Percentiles rank a stretch among this genome's conserved stretches.
phyloP scores from a whole-genome alignment of 2,329 filamentous ascomycete species.

The Nothophoma quercina region DNA sequence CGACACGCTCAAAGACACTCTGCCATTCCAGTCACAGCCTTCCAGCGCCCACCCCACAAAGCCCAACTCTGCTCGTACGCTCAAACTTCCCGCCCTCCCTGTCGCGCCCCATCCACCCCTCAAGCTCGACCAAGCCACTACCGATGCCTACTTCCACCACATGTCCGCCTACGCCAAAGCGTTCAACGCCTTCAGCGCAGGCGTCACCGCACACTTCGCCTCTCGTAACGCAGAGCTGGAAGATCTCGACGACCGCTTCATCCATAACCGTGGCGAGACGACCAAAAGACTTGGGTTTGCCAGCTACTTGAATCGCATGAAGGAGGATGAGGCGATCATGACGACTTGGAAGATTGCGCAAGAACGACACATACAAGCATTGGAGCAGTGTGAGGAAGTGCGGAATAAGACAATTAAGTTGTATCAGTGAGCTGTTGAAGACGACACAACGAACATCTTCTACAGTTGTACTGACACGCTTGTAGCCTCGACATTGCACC shows the following conservation, averaged over 20 bases:
- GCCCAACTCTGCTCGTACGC: slow-evolving; percentile 46
- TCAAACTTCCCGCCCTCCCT: slow-evolving; percentile 61
- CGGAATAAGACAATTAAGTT: slow-evolving; percentile 41
- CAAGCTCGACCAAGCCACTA: slow-evolving; percentile 57
- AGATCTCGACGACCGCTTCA: slow-evolving; percentile 56
- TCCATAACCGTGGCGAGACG: slow-evolving; percentile 60
- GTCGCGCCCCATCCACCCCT: slow-evolving; percentile 55
- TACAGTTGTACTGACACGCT: slow-evolving; percentile 1
- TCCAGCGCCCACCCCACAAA: slow-evolving; percentile 54
- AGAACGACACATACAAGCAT: slow-evolving; percentile 65
- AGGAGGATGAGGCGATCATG: slow-evolving; percentile 70
- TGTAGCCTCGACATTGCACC: not conserved
- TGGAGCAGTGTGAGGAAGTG: slow-evolving; percentile 52
- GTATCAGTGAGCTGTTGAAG: slow-evolving; percentile 23
- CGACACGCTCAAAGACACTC: slow-evolving; percentile 59
- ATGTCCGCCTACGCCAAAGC: slow-evolving; percentile 64
- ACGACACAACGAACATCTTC: not conserved
- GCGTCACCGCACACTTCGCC: slow-evolving; percentile 64
- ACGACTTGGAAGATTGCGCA: slow-evolving; percentile 67
- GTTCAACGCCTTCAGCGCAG: slow-evolving; percentile 64
- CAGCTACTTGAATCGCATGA: slow-evolving; percentile 67
- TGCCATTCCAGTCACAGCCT: slow-evolving; percentile 67
- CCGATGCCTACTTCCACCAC: slow-evolving; percentile 59
- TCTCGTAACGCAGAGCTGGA: slow-evolving; percentile 58
- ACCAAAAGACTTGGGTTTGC: slow-evolving; percentile 59